These are phyloP conservation scores for Aspergillus ruber DNA, from an alignment of 2,329 filamentous ascomycete genomes.

Conservation along the genomic window DNA sequence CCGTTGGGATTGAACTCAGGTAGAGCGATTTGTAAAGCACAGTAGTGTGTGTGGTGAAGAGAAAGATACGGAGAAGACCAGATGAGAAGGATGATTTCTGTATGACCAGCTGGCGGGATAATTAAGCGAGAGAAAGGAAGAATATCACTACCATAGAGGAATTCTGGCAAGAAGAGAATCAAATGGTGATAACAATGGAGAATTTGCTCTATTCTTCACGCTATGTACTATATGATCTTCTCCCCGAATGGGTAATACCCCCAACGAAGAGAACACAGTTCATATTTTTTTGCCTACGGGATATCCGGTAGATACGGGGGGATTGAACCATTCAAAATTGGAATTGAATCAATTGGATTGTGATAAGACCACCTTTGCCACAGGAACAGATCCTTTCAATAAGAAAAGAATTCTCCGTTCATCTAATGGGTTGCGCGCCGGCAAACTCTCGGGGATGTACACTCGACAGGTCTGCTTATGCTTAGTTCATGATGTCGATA, in stretches of 20 bases:
- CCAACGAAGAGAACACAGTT: too few relatives aligned
- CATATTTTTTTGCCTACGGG: too few relatives aligned
- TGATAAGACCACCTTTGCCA: background rate
- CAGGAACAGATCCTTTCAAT: background rate
- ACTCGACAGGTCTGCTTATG: background rate
- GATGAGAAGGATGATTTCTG: background rate
- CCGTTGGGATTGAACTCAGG: background rate
- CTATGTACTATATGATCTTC: too few relatives aligned
- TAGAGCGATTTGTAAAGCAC: background rate
- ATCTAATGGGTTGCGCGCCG: background rate
- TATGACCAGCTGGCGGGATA: too few relatives aligned
- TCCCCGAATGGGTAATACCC: too few relatives aligned
- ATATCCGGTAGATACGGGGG: too few relatives aligned
- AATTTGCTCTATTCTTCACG: too few relatives aligned
- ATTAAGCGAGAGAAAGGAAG: background rate
- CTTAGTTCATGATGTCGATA: background rate
- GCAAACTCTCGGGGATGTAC: background rate
- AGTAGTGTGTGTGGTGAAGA: constrained; percentile 2
- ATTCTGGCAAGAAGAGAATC: background rate
- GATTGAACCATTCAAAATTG: background rate
- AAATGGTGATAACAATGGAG: background rate
- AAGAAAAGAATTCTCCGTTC: background rate
- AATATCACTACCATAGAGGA: background rate
- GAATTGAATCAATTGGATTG: background rate
- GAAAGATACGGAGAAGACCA: constrained; percentile 4